Evolutionary conservation across 176 grass and related monocot species (phyloP).

Genomic region (Ananas comosus): DNA sequence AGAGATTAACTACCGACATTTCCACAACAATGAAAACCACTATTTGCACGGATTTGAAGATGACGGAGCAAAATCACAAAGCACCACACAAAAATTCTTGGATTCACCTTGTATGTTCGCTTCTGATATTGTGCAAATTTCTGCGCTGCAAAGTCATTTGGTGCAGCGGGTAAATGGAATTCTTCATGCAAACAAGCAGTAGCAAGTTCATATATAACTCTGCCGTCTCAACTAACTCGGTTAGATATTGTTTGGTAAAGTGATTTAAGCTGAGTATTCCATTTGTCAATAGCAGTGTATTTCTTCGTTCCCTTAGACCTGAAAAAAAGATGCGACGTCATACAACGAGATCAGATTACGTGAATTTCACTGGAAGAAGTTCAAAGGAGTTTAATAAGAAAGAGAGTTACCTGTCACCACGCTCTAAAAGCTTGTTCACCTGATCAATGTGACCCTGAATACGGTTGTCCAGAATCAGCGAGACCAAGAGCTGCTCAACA

Average conservation of each 20-base stretch:
- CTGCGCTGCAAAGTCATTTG: too few relatives aligned
- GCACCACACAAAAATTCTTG: too few relatives aligned
- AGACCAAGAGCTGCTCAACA: conserved; percentile 93
- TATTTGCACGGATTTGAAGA: too few relatives aligned
- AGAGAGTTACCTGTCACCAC: conserved; percentile 60
- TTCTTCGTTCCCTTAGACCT: conserved; percentile 92
- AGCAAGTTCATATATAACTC: too few relatives aligned
- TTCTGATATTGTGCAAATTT: too few relatives aligned
- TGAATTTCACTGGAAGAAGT: not conserved
- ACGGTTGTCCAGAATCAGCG: conserved; percentile 87
- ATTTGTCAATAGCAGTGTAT: conserved; percentile 89
- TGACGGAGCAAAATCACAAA: too few relatives aligned
- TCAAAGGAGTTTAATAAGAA: not conserved
- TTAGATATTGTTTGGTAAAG: conserved; percentile 77
- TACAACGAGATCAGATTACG: not conserved
- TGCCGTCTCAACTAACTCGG: conserved; percentile 52
- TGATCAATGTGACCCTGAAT: conserved; percentile 99
- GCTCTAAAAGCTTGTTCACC: conserved; percentile 89
- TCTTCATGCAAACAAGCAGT: too few relatives aligned
- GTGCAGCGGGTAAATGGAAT: too few relatives aligned
- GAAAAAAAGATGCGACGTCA: conserved; percentile 2
- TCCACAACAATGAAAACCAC: too few relatives aligned
- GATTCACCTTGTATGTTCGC: too few relatives aligned
- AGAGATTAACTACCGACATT: too few relatives aligned
- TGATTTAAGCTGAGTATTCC: conserved; percentile 83